These are phyloP conservation scores for Golubevia sp. DNA, from an alignment of 1,284 basidiomycete genomes.

Conservation along the genomic window DNA sequence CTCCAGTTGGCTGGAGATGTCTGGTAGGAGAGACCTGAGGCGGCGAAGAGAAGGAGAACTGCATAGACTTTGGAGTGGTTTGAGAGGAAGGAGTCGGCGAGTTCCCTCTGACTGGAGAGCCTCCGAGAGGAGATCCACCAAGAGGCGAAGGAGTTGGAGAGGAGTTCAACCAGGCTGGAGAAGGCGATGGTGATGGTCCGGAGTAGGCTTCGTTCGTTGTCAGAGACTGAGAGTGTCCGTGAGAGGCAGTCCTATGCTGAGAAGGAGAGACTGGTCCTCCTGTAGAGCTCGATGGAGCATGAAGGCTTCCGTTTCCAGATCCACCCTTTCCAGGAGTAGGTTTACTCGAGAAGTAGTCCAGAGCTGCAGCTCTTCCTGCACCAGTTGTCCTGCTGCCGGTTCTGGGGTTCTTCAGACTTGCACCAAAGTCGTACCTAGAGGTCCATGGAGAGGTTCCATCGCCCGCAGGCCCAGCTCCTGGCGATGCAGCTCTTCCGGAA, in stretches of 20 bases:
- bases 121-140: too few species aligned
- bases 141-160: too few species aligned
- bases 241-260: background rate
- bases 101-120: too few species aligned
- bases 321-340: conserved; percentile 13
- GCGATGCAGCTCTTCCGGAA: conserved; percentile 22
- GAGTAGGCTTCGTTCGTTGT: too few species aligned
- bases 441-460: conserved; percentile 33
- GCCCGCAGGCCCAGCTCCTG: conserved; percentile 12
- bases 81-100: too few species aligned
- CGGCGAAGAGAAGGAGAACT: too few species aligned
- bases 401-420: conserved; percentile 63
- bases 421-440: conserved; percentile 66
- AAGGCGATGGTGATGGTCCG: too few species aligned
- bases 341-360: conserved; percentile 49
- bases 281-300: conserved; percentile 16
- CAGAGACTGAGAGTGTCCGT: background rate
- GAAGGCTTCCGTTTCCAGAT: background rate
- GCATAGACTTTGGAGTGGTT: too few species aligned
- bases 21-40: background rate
- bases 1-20: background rate
- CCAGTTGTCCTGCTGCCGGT: conserved; percentile 39
- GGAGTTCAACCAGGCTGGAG: too few species aligned
- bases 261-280: conserved; percentile 31
- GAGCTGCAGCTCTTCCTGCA: conserved; percentile 40